These are phyloP conservation scores for Claviceps spartinae DNA, from an alignment of 2,329 filamentous ascomycete species.

Conservation along the genomic window DNA sequence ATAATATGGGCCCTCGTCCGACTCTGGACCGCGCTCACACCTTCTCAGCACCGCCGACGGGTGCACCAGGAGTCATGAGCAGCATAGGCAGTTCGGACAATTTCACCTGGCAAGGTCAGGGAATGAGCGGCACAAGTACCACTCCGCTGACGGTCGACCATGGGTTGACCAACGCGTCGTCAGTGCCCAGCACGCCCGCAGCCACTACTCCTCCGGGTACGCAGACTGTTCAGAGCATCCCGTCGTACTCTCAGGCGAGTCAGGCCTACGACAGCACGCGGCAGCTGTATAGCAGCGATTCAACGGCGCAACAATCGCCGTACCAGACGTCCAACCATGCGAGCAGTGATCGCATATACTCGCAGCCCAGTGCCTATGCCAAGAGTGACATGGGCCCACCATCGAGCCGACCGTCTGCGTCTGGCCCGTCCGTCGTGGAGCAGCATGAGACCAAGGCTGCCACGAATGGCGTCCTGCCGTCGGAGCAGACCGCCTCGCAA, in stretches of 20 bases:
- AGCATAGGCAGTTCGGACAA: slow-evolving; percentile 61
- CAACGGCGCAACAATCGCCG: slow-evolving; percentile 55
- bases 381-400: slow-evolving; percentile 87
- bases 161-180: slow-evolving; percentile 60
- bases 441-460: slow-evolving; percentile 47
- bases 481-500: slow-evolving; percentile 31
- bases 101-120: slow-evolving; percentile 62
- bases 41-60: slow-evolving; percentile 87
- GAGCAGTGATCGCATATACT: slow-evolving; percentile 52
- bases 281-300: slow-evolving; percentile 63
- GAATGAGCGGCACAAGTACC: slow-evolving; percentile 45
- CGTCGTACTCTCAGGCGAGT: slow-evolving; percentile 54
- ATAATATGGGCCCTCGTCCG: slow-evolving; percentile 58
- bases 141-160: slow-evolving; percentile 75
- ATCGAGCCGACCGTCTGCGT: slow-evolving; percentile 43
- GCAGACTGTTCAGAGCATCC: slow-evolving; percentile 58
- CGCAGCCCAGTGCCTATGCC: slow-evolving; percentile 54
- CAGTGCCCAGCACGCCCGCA: slow-evolving; percentile 81
- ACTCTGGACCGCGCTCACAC: slow-evolving; percentile 75
- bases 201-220: slow-evolving; percentile 78
- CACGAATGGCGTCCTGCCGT: slow-evolving; percentile 56
- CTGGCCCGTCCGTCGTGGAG: slow-evolving; percentile 48
- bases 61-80: slow-evolving; percentile 72
- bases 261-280: slow-evolving; percentile 66
- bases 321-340: slow-evolving; percentile 51